Conservation (phyloP, 1,284 basidiomycete species). For the Ganoderma multipileum region DNA sequence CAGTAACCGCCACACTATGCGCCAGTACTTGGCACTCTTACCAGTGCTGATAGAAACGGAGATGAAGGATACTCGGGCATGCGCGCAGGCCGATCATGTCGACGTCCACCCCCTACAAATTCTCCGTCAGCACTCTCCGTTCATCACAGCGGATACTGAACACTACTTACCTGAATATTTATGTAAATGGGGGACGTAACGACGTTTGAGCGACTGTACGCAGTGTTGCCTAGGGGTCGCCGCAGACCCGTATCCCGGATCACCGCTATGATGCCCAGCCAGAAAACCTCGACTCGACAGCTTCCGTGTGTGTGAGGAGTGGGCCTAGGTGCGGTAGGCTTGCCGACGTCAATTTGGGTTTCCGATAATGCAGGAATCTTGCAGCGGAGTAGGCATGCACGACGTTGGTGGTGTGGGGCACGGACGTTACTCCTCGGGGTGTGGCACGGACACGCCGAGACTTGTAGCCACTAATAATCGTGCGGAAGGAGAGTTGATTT, state of each 20-base stretch:
- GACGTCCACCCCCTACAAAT: conserved; percentile 41
- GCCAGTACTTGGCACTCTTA: neutral
- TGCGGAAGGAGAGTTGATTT: conserved; percentile 15
- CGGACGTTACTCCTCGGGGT: conserved; percentile 44
- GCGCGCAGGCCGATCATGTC: conserved; percentile 45
- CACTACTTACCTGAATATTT: neutral
- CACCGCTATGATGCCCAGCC: conserved; percentile 41
- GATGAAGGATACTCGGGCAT: neutral
- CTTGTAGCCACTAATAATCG: conserved; percentile 43
- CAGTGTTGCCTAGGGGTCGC: conserved; percentile 38
- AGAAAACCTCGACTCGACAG: conserved; percentile 43
- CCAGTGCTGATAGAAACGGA: neutral
- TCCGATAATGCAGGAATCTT: neutral
- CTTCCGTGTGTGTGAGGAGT: conserved; percentile 43
- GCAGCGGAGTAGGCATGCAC: conserved; percentile 32
- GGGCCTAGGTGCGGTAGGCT: conserved; percentile 42
- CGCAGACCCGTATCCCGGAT: conserved; percentile 44
- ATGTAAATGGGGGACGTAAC: neutral
- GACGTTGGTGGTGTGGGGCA: conserved; percentile 45
- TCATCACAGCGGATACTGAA: neutral
- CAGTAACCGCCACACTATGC: neutral
- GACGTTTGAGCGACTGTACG: conserved; percentile 38
- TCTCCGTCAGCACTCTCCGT: neutral
- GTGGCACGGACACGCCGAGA: conserved; percentile 42
- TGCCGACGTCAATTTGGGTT: neutral